Evolutionary conservation across 768 basidiomycete genomes (phyloP).

Genomic region (Boletus rubescentipes): DNA sequence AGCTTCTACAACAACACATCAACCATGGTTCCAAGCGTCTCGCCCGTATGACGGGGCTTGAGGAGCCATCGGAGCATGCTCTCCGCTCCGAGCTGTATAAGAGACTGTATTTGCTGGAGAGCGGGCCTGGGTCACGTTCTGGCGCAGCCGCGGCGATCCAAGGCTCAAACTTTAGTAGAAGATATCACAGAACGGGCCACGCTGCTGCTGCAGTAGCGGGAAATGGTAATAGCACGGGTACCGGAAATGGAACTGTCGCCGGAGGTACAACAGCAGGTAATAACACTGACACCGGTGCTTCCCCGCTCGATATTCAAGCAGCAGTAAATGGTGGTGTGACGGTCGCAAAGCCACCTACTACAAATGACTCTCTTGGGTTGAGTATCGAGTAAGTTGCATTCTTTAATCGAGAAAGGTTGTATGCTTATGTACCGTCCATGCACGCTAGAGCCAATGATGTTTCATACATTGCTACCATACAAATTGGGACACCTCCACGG

Average conservation of each 20-base stretch:
- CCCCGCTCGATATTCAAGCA: slow-evolving; percentile 37
- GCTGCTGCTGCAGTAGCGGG: slow-evolving; percentile 1
- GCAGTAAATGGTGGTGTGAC: slow-evolving; percentile 40
- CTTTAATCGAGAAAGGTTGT: neutral
- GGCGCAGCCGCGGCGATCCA: neutral
- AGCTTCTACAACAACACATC: slow-evolving; percentile 70
- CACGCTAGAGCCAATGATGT: slow-evolving; percentile 46
- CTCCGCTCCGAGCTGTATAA: slow-evolving; percentile 46
- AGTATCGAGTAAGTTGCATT: slow-evolving; percentile 58
- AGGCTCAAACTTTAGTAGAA: slow-evolving; percentile 9
- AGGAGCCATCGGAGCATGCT: slow-evolving; percentile 46
- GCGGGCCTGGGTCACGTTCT: slow-evolving; percentile 18
- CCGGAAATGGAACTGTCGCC: slow-evolving; percentile 9
- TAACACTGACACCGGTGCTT: slow-evolving; percentile 32
- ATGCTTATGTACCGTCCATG: slow-evolving; percentile 1
- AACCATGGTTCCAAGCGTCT: slow-evolving; percentile 64
- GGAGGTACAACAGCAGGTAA: slow-evolving; percentile 14
- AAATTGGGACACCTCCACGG: slow-evolving; percentile 65
- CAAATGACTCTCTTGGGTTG: slow-evolving; percentile 59
- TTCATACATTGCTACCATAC: slow-evolving; percentile 57
- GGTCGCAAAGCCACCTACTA: slow-evolving; percentile 39
- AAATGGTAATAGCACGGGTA: slow-evolving; percentile 8
- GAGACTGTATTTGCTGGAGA: slow-evolving; percentile 40
- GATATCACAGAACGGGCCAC: slow-evolving; percentile 7
- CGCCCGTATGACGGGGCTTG: slow-evolving; percentile 66